These are phyloP conservation scores for Chrysopogon serrulatus DNA, from an alignment of 176 grass and related monocot genomes.

Conservation along the genomic window DNA sequence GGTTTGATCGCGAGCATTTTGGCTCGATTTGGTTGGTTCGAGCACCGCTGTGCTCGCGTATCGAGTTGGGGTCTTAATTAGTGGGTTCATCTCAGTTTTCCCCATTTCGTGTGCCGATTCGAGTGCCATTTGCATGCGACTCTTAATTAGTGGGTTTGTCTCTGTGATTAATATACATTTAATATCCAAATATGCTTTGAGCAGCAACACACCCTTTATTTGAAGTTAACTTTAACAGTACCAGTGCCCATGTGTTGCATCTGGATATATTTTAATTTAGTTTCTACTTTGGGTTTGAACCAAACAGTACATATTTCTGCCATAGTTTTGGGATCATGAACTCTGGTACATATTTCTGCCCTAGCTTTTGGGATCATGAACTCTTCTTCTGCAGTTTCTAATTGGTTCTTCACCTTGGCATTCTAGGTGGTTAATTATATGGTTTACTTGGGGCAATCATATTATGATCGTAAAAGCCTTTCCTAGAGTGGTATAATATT, in stretches of 20 bases:
- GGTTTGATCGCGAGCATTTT: not conserved
- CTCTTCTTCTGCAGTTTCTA: not conserved
- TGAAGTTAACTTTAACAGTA: not conserved
- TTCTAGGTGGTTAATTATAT: not conserved
- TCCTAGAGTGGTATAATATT: not conserved
- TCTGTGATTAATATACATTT: not conserved
- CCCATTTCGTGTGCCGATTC: not conserved
- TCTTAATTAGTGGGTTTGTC: no score
- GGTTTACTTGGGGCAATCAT: no score
- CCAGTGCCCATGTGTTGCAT: not conserved
- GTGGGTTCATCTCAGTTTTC: not conserved
- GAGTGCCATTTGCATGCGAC: not conserved
- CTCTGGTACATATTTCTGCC: no score
- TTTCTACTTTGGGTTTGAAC: not conserved
- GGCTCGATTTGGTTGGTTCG: conserved; percentile 10
- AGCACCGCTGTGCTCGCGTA: not conserved
- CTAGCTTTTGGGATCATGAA: no score
- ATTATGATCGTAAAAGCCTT: no score
- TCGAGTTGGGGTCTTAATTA: not conserved
- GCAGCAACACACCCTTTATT: not conserved
- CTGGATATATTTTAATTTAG: not conserved
- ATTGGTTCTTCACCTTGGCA: not conserved
- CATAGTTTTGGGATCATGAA: not conserved
- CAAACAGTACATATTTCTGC: not conserved
- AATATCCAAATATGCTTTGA: not conserved